Base-by-base conservation (phyloP, 495 filamentous ascomycete species). In the Penicillium flavigenum region DNA sequence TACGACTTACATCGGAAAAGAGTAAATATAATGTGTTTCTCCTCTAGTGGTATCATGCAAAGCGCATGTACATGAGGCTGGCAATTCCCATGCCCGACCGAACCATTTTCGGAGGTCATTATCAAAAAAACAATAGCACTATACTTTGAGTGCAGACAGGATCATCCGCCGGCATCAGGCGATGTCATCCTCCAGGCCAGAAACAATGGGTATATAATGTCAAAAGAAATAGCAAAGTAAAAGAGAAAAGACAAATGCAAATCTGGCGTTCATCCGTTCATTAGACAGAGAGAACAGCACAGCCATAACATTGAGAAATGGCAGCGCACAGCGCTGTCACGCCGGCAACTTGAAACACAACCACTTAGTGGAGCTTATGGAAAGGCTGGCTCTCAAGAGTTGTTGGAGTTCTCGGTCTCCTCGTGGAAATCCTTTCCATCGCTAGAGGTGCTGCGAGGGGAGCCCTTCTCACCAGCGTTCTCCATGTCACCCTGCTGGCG, bases 401-500 rank as follows among this genome's bases (percentile, higher is more conserved):
- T 9, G 11, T 10, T 20, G 36, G 22, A 43, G 50, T 41, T 52
- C 36, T 53, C 51, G 8, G n/a, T 41, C n/a, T 55, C 48, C 19
- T 45, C 46, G 20, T 26, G 24, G 32, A 27, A 31, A 8, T 47
- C 17, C 45, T 52, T 44, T 42, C 22, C 53, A 55, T 55, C 53
- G n/a, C 53, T 44, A 19, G 57, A 64, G 12, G 32, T 46, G 17
- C 54, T 51, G 42, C 47, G 51, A 17, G 38, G 45, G 26, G 56
- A 49, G 14, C 51, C 65, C 64, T 74, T 72, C 67, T 73, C 73
- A 4, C 43, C 53, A n/a, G 54, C 67, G 55, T 72, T 71, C 70
- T 73, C 73, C 1, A 61, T 32, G 38, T 73, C 73, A 14, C 31
- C 58, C 29, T 45, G n/a, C 50, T 42, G n/a, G 42, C 60, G 54